Evolutionary conservation across 2,329 filamentous ascomycete species (phyloP), one percentile per base, ranked within the genome.

Genomic region (Scedosporium minutisporum): DNA sequence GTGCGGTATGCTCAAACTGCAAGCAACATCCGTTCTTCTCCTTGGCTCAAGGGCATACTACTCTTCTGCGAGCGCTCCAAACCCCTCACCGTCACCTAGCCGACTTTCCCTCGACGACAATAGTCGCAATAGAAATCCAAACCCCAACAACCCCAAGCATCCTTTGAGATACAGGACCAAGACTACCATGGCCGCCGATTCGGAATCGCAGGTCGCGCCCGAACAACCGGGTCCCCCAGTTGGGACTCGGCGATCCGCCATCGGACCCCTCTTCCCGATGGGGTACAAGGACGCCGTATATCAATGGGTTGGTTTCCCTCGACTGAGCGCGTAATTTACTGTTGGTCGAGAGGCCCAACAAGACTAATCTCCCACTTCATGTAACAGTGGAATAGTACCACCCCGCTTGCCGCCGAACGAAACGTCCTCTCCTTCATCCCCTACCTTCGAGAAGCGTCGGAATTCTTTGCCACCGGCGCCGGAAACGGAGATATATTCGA

Each of bases 261-360:
- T 46, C 3, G 60, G 60, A 16, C 60, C 69, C 1, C 87, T 83
- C 74, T 97, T 99, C 67, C 93, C 95, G 2, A 77, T 97, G 23
- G 88, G 92, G 59, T 96, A 96, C 77, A 95, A 93, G 70, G 92
- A 96, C 64, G 93, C 91, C 16, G 91, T 91, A 66, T 88, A 84
- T 68, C 93, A 97, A 81, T 97, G 95, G 91, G 89, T 91, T 76
- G 66, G 87, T 80, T 61, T 60, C 1, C 29, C n/a, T 57, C 48
- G 27, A 46, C 44, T 6, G 42, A 48, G 29, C 25, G n/a, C 58
- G 21, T 6, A 29, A 25, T 23, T 60, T 57, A 16, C 21, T 27
- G 18, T 27, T 27, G 23, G 21, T 10, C 53, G 18, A 21, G n/a
- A 33, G 9, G 9, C 44, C 16, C n/a, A 21, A 21, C 44, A 48